A percentile compares a stretch with the other conserved stretches of the same genome.
Evolutionary conservation across 345 rosid species (phyloP).

Genomic region (Euphorbia pulcherrima): DNA sequence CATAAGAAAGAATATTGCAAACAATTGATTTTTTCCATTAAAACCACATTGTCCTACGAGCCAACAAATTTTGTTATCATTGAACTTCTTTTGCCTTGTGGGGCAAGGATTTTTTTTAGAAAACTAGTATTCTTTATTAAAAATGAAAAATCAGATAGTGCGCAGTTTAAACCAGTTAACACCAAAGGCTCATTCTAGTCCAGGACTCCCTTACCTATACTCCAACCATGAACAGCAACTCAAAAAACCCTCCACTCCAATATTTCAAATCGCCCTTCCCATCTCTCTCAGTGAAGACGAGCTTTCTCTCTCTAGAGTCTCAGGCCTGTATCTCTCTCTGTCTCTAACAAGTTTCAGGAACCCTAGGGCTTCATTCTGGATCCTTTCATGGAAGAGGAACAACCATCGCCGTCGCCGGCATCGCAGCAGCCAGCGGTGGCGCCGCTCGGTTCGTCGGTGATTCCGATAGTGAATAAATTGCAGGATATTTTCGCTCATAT

Average conservation of each 20-base stretch:
- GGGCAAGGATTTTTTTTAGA: neutral
- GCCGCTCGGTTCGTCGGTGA: constrained; percentile 75
- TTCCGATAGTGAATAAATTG: constrained; percentile 87
- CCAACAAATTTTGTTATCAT: neutral
- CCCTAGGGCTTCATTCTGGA: constrained; percentile 14
- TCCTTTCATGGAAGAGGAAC: constrained; percentile 29
- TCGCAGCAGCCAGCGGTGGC: constrained; percentile 17
- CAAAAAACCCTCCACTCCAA: neutral
- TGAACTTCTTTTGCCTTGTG: neutral
- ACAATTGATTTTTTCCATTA: neutral
- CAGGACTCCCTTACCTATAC: neutral
- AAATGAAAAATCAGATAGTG: neutral
- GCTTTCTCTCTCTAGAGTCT: neutral
- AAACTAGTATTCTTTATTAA: no score
- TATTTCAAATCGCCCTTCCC: neutral
- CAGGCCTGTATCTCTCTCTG: neutral
- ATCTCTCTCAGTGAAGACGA: neutral
- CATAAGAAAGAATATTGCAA: neutral
- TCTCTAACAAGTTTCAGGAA: neutral
- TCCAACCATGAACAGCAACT: neutral
- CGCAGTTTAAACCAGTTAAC: constrained; percentile 8
- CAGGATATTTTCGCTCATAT: constrained; percentile 96
- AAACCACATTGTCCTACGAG: constrained; percentile 3
- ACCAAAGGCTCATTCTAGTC: neutral
- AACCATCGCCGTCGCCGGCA: constrained; percentile 20